Conservation (phyloP, 1,139 yeast species). For the Hyphopichia buzzinii region DNA sequence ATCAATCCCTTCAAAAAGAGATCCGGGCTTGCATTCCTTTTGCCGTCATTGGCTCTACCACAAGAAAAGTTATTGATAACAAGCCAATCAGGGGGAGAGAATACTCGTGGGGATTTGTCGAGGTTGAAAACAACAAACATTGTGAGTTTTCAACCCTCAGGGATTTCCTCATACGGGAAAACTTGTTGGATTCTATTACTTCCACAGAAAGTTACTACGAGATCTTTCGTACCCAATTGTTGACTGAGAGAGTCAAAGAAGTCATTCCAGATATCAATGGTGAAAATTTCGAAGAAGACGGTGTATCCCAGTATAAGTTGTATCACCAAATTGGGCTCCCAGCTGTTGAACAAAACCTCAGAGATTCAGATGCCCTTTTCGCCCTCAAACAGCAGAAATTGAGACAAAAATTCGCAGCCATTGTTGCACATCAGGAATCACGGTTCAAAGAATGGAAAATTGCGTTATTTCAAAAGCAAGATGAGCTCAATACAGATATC, state of each 20-base stretch:
- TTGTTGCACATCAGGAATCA: constrained; percentile 53
- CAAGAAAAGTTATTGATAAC: constrained; percentile 30
- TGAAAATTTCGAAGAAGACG: neutral
- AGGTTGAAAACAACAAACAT: constrained; percentile 61
- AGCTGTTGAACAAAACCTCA: constrained; percentile 35
- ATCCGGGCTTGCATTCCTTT: constrained; percentile 50
- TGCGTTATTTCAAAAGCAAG: constrained; percentile 56
- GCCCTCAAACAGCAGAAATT: constrained; percentile 44
- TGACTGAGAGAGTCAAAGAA: constrained; percentile 30
- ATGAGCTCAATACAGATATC: constrained; percentile 54
- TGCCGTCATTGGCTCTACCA: constrained; percentile 56
- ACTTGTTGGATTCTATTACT: constrained; percentile 58
- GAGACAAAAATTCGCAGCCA: constrained; percentile 46
- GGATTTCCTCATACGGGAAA: constrained; percentile 46
- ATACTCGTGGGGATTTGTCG: constrained; percentile 74
- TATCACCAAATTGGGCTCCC: constrained; percentile 38
- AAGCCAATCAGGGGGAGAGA: constrained; percentile 56
- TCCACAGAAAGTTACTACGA: constrained; percentile 61
- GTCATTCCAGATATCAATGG: neutral
- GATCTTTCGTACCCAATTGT: constrained; percentile 43
- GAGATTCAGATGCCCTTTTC: constrained; percentile 49
- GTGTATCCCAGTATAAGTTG: constrained; percentile 15
- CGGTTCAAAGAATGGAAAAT: constrained; percentile 67
- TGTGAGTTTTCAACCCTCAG: constrained; percentile 64
- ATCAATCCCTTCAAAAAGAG: constrained; percentile 30